Percentiles rank a stretch among this genome's conserved stretches.
These are phyloP conservation scores for Phytopythium oedochilum DNA, from an alignment of 352 stramenopile species.

Conservation along the genomic window DNA sequence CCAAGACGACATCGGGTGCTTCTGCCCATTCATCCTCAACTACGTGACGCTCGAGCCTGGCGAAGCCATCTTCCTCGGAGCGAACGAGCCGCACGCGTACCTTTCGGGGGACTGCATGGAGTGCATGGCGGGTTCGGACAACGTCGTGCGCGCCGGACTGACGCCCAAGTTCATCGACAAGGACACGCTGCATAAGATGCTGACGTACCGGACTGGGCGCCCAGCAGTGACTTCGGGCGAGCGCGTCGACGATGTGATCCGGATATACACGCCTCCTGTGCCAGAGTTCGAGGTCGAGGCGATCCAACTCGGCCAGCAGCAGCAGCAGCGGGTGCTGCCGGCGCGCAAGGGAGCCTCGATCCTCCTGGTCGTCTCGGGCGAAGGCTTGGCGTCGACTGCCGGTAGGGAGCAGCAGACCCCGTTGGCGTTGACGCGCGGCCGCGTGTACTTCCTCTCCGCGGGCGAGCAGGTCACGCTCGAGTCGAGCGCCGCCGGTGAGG, in stretches of 20 bases:
- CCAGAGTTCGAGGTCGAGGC: constrained; percentile 91
- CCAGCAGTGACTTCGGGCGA: constrained; percentile 25
- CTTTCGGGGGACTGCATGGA: constrained; percentile 95
- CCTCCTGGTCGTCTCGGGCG: constrained; percentile 43
- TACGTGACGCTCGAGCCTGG: constrained; percentile 94
- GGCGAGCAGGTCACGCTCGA: constrained; percentile 34
- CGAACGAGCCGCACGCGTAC: constrained; percentile 99
- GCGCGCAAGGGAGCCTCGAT: constrained; percentile 42
- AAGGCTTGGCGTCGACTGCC: constrained; percentile 9
- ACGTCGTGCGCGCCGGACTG: constrained; percentile 97
- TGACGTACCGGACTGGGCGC: constrained; percentile 89
- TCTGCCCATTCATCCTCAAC: constrained; percentile 98
- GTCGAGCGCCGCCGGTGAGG: constrained; percentile 13
- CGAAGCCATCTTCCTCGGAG: constrained; percentile 96
- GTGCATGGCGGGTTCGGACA: constrained; percentile 99
- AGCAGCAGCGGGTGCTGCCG: constrained; percentile 28
- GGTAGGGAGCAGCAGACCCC: neutral
- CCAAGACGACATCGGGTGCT: constrained; percentile 95
- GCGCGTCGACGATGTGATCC: constrained; percentile 36
- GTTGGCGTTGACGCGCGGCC: constrained; percentile 16
- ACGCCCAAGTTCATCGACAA: constrained; percentile 99
- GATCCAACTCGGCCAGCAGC: constrained; percentile 29
- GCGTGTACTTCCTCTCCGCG: constrained; percentile 50
- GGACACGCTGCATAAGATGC: constrained; percentile 95
- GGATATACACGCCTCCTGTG: constrained; percentile 88